Evolutionary conservation across 148 eudicot species (phyloP), one percentile per base, ranked within the genome.

Genomic region (Arctostaphylos glauca): DNA sequence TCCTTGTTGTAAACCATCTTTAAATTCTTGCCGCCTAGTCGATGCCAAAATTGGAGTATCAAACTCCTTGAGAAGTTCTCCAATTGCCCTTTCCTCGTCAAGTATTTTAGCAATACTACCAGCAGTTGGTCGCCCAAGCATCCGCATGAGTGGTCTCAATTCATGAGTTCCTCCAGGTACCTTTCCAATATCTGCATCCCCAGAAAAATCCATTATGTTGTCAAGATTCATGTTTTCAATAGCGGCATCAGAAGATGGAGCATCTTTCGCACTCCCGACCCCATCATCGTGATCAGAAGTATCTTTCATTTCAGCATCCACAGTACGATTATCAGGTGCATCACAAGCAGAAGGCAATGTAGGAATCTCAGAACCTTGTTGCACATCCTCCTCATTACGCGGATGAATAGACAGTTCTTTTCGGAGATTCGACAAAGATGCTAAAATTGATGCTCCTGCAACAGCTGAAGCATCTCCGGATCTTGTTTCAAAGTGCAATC

Each of bases 361-460:
- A 84, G 87, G 90, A 74, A 86, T 58, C 80, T 86, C 90, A 77
- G 93, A 68, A 89, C 88, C 90, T 84, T 89, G 88, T 82, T 85
- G 86, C 49, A 83, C 82, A 83, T 86, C 92, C 70, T 89, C 92
- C 38, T 87, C 92, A 83, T 93, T 88, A 66, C 73, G 85, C 79
- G 97, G 93, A 82, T 97, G 94, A 77, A 94, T 84, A 55, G 93
- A 84, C 80, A 89, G 85, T 68, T 91, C 90, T 85, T 95, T 90
- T 70, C 81, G 83, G 58, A 88, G 82, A 84, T 84, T 91, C 23
- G 99, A 85, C 81, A 93, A 59, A 19, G 97, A 91, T 59, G 92
- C 91, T 83, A 94, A 80, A 80, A 92, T 90, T 55, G 98, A 92
- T 74, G 98, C 98, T 80, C 92, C 99, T 70, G 97, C 90, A 60